Evolutionary conservation across 306 rosid genomes (phyloP).

Genomic region (Castanea mollissima): DNA sequence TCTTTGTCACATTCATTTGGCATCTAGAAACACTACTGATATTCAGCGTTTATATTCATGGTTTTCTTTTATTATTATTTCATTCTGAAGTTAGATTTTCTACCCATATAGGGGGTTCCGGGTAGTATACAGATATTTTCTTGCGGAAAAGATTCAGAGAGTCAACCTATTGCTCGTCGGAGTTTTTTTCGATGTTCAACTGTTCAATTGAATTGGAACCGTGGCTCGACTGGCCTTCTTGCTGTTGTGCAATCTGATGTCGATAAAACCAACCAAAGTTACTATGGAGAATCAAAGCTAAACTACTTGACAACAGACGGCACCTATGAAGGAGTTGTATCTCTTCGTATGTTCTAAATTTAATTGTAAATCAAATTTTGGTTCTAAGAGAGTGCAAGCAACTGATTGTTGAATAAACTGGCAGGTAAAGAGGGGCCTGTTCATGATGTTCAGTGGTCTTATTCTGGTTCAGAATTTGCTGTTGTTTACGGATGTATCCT

Average conservation of each 20-base stretch:
- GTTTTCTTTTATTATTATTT: conserved; percentile 13
- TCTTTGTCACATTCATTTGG: background rate
- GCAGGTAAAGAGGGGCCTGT: conserved; percentile 97
- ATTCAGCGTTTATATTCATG: background rate
- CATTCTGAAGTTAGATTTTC: conserved; percentile 8
- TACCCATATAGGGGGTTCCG: conserved; percentile 70
- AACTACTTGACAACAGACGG: conserved; percentile 89
- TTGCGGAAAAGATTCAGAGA: conserved; percentile 55
- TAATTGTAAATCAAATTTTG: background rate
- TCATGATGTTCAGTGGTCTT: conserved; percentile 94
- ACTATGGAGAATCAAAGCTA: conserved; percentile 89
- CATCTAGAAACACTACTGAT: conserved; percentile 6
- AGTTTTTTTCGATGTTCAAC: conserved; percentile 89
- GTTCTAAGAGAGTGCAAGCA: conserved; percentile 1
- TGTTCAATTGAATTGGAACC: conserved; percentile 82
- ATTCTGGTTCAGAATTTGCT: conserved; percentile 76
- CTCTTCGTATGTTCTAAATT: conserved; percentile 70
- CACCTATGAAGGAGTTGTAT: conserved; percentile 76
- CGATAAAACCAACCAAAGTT: conserved; percentile 97
- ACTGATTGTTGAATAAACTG: conserved; percentile 32
- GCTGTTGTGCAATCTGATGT: conserved; percentile 87
- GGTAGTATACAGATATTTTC: conserved; percentile 83
- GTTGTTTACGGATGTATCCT: conserved; percentile 99
- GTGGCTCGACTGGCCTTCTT: conserved; percentile 82
- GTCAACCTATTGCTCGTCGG: conserved; percentile 68